A percentile compares a stretch with the other conserved stretches of the same genome.
These are phyloP conservation scores for Stemphylium vesicarium DNA, from an alignment of 2,329 filamentous ascomycete genomes.

Conservation along the genomic window DNA sequence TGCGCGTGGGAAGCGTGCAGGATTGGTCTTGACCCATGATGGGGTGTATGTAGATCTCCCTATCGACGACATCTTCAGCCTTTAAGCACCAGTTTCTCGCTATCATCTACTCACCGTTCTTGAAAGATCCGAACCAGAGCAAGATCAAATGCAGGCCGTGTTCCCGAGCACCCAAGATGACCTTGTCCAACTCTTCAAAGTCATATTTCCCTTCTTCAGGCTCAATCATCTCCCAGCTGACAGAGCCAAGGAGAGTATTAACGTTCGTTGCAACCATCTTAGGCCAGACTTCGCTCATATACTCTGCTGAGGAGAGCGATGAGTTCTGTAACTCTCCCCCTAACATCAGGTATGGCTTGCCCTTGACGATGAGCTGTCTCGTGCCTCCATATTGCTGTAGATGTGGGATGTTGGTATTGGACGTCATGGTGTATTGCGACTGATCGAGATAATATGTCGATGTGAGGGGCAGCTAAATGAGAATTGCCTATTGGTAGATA, in stretches of 20 bases:
- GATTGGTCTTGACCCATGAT: conserved; percentile 39
- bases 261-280: conserved; percentile 51
- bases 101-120: conserved; percentile 46
- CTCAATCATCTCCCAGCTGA: conserved; percentile 58
- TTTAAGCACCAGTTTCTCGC: neutral
- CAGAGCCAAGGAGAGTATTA: conserved; percentile 55
- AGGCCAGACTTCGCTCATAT: conserved; percentile 54
- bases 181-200: conserved; percentile 51
- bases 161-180: conserved; percentile 48
- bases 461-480: neutral
- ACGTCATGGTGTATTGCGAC: conserved; percentile 6
- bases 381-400: conserved; percentile 28
- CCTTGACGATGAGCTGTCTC: conserved; percentile 53
- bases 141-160: conserved; percentile 51
- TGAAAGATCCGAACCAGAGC: conserved; percentile 58
- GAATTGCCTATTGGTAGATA: no score
- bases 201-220: conserved; percentile 53
- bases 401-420: conserved; percentile 23
- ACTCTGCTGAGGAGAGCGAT: conserved; percentile 53
- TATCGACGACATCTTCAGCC: neutral
- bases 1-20: conserved; percentile 42
- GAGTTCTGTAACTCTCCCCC: conserved; percentile 58
- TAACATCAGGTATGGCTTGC: conserved; percentile 54
- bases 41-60: conserved; percentile 35
- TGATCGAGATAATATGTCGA: no score